Conservation (phyloP, 192 early-diverging fungal genomes). For the Backusella luteola region DNA sequence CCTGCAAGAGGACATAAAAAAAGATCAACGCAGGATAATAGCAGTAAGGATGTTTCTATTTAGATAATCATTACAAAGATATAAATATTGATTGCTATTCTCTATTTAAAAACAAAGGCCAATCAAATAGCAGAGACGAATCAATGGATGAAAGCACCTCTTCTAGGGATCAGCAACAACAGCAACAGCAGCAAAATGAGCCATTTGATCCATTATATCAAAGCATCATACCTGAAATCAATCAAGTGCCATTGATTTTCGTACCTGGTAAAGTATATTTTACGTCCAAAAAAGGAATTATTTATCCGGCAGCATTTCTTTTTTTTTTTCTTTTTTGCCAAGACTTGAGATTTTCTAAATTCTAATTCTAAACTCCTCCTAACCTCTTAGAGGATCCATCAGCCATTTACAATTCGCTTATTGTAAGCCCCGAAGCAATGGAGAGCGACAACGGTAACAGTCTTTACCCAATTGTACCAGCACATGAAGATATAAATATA, state of each 20-base stretch:
- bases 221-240: neutral
- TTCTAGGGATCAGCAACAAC: conserved; percentile 17
- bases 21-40: neutral
- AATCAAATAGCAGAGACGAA: conserved; percentile 11
- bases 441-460: neutral
- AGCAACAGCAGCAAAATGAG: conserved; percentile 15
- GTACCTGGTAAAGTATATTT: neutral
- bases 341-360: neutral
- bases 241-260: neutral
- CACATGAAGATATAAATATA: conserved; percentile 1
- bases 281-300: neutral
- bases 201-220: conserved; percentile 14
- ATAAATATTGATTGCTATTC: neutral
- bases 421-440: neutral
- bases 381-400: neutral
- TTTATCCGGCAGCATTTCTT: neutral
- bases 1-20: conserved; percentile 7
- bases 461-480: neutral
- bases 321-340: neutral
- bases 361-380: neutral
- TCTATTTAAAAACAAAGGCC: neutral
- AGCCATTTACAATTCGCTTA: neutral
- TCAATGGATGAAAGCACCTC: neutral
- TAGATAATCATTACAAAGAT: neutral
- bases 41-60: neutral